Base-by-base conservation (phyloP, 331 rosid genomes). In the Acacia pycnantha region DNA sequence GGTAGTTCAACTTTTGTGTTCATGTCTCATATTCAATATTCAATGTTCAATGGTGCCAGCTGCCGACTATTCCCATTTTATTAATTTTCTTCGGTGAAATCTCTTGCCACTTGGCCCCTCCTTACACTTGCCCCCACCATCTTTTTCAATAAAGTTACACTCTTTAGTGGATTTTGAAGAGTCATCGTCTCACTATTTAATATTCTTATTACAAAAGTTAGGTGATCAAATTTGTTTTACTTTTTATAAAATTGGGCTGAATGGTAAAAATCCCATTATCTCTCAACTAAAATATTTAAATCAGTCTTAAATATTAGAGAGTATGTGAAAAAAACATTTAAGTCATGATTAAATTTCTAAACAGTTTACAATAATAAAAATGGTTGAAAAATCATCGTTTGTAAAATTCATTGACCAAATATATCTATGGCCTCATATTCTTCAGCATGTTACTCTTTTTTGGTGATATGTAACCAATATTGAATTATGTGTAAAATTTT, bases 21-120 rank as follows among this genome's bases (percentile, higher is more conserved):
- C 53, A 47, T 62, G 7, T 16, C 40, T 50, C 44, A 14, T 31
- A 1, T 61, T 71, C 51, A 12, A n/a, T 41, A 43, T 41, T 41
- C 37, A 4, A 33, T 64, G 68, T 68, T 79, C 11, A 79, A 69
- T 31, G 35, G 12, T 53, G 69, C 76, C 82, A 44, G 69, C 69
- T 53, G 41, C 69, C 69, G 61, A 68, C 68, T 35, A 69, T 15
- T 66, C 35, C 43, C 40, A 68, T n/a, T 31, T 33, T 18, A 59
- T 59, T 21, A 22, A 18, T 33, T 51, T 66, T 50, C 22, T 56
- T 68, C 24, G 58, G 54, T 79, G 82, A 67, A 48, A 15, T 50
- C 69, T 50, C 29, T 50, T 37, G 76, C 37, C 69, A 66, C 44
- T 65, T 65, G 71, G 59, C 59, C 31, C 40, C 21, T 29, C 41